Evolutionary conservation across 139 green algal species (phyloP), one percentile per base, ranked within the genome.

Genomic region (Tetradesmus lagerheimii): DNA sequence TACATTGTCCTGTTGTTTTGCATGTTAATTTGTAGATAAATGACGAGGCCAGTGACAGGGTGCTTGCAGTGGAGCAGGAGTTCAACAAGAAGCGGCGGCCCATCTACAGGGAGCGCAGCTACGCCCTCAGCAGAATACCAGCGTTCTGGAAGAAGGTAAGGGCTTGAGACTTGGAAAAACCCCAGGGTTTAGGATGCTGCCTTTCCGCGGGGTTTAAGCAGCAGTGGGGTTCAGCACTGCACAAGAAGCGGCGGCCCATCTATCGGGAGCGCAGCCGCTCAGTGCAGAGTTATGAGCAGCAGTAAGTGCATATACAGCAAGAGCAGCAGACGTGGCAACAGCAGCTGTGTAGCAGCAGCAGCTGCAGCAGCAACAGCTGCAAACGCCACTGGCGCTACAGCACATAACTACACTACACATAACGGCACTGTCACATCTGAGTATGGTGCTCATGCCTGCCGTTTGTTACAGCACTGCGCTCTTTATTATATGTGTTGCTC

Each of bases 11-110:
- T 35, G n/a, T 45, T 1, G 11, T 83, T 35, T 29, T n/a, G n/a
- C 14, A 25, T 86, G 80, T 41, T 71, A 43, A 16, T 6, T 83
- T 95, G 1, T 96, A 97, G 81, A 77, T 86, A 6, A 89, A 94
- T 71, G 16, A 83, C 64, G 74, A 97, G 89, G 92, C 94, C 43
- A 95, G 88, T 85, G 94, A 97, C 43, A 90, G 93, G 66, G 92
- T 97, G 37, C 90, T 96, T 80, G 89, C 91, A 41, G 89, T 97
- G 39, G 94, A 96, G 93, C 92, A 96, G 89, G 93, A 96, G 79
- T 97, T 95, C 92, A 97, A 95, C 87, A 91, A 91, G 62, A 34
- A 47, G 37, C 85, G 78, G 35, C 85, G 86, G 34, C 83, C 90
- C 12, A 87, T 94, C 6, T 75, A 71, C 16, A 37, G 86, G 14